Evolutionary conservation across 306 rosid species (phyloP).

Genomic region (Cyclanthera cordifolia): DNA sequence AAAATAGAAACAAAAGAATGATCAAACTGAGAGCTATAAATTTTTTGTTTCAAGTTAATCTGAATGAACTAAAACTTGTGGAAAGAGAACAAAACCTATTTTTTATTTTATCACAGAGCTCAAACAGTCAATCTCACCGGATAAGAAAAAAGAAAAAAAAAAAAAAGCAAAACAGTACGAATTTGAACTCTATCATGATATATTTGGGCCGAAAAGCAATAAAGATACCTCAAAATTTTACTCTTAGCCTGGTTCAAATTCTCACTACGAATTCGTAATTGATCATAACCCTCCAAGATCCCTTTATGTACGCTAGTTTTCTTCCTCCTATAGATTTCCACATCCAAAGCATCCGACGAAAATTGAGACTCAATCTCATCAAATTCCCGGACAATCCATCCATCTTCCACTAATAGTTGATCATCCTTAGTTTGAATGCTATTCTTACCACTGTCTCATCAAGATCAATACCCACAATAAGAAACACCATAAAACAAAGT

Average conservation of each 20-base stretch:
- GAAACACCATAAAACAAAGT: neutral
- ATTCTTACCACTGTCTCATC: constrained; percentile 31
- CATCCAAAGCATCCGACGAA: constrained; percentile 25
- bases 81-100: no score
- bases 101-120: neutral
- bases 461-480: constrained; percentile 16
- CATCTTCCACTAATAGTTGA: constrained; percentile 14
- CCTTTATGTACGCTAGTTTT: constrained; percentile 21
- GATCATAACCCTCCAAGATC: constrained; percentile 36
- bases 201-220: neutral
- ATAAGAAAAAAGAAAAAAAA: neutral
- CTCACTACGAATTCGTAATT: constrained; percentile 25
- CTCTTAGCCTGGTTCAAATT: constrained; percentile 38
- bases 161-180: no score
- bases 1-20: no score
- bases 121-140: neutral
- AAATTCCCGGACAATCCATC: constrained; percentile 6
- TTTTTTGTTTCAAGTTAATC: neutral
- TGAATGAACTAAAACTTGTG: neutral
- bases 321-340: constrained; percentile 25
- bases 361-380: constrained; percentile 7
- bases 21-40: no score
- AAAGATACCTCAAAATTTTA: constrained; percentile 49
- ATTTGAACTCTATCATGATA: neutral
- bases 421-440: constrained; percentile 29